These are phyloP conservation scores for Pichia nanzhaoensis DNA, from an alignment of 805 yeast species.

Conservation along the genomic window DNA sequence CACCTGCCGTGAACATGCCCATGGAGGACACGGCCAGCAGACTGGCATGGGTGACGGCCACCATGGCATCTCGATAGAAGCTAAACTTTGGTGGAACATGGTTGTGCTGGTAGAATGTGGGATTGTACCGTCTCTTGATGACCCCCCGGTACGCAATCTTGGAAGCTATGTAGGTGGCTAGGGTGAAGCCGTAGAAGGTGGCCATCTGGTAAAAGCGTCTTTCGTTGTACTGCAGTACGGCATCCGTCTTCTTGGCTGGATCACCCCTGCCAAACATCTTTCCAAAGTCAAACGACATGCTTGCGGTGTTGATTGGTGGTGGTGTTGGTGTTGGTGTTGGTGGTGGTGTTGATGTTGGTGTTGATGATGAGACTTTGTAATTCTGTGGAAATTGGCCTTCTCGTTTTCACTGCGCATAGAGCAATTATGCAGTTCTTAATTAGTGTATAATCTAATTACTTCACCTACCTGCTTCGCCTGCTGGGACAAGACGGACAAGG, in stretches of 20 bases:
- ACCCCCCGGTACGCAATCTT: slow-evolving; percentile 73
- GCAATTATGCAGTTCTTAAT: too few species aligned
- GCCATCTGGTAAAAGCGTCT: slow-evolving; percentile 69
- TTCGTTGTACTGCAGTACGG: slow-evolving; percentile 43
- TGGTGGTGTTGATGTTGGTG: too few species aligned
- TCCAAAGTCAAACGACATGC: slow-evolving; percentile 24
- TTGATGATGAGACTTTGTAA: too few species aligned
- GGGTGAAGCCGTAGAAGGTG: slow-evolving; percentile 64
- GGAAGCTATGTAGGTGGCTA: slow-evolving; percentile 63
- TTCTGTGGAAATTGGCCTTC: too few species aligned
- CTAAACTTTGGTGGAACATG: slow-evolving; percentile 81
- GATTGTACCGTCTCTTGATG: slow-evolving; percentile 62
- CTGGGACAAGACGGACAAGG: too few species aligned
- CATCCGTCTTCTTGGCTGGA: slow-evolving; percentile 24
- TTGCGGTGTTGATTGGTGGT: background rate
- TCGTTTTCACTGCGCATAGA: too few species aligned
- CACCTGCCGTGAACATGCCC: slow-evolving; percentile 66
- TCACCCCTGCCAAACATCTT: slow-evolving; percentile 26
- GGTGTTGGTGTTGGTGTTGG: too few species aligned
- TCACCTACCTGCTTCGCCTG: too few species aligned
- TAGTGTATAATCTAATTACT: too few species aligned
- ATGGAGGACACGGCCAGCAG: slow-evolving; percentile 64
- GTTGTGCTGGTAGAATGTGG: slow-evolving; percentile 75
- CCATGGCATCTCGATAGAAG: slow-evolving; percentile 74
- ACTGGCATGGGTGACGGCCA: slow-evolving; percentile 79